Conservation (phyloP, 139 green algal species). For the Diplosphaera chodatii region DNA sequence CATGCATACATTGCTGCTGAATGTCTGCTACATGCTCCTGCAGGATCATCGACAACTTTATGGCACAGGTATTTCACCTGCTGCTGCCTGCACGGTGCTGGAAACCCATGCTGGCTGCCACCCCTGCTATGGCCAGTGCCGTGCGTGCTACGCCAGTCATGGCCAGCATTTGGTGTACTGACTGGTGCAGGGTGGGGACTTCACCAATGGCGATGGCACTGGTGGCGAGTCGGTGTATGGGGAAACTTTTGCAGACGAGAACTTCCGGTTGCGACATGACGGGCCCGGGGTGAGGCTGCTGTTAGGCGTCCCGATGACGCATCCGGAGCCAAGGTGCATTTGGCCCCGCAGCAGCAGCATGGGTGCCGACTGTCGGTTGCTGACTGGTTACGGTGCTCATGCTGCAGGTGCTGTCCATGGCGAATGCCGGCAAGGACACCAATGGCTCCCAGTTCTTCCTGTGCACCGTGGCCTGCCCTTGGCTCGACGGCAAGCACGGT, state of each 20-base stretch:
- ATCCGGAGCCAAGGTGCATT: too few species aligned
- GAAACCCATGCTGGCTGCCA: neutral
- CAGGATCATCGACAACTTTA: too few species aligned
- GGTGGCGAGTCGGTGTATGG: slow-evolving; percentile 89
- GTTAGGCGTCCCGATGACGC: too few species aligned
- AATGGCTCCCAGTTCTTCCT: slow-evolving; percentile 77
- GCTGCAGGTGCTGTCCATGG: slow-evolving; percentile 61
- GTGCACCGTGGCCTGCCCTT: slow-evolving; percentile 55
- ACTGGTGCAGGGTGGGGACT: slow-evolving; percentile 83
- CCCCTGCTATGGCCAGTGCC: too few species aligned
- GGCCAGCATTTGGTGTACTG: too few species aligned
- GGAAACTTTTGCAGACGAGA: slow-evolving; percentile 78
- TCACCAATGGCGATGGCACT: slow-evolving; percentile 70
- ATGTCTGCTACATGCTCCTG: too few species aligned
- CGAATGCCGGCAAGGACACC: slow-evolving; percentile 71
- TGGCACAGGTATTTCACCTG: neutral
- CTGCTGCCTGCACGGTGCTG: neutral
- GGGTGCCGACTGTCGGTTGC: too few species aligned
- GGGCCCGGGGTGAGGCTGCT: slow-evolving; percentile 48
- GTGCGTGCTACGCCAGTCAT: too few species aligned
- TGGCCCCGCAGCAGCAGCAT: too few species aligned
- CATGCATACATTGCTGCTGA: too few species aligned
- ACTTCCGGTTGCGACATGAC: slow-evolving; percentile 79
- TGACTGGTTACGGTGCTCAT: too few species aligned
- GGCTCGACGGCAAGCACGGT: slow-evolving; percentile 80